These are phyloP conservation scores for Chlamydomonas sp. DNA, from an alignment of 139 green algal genomes.

Conservation along the genomic window DNA sequence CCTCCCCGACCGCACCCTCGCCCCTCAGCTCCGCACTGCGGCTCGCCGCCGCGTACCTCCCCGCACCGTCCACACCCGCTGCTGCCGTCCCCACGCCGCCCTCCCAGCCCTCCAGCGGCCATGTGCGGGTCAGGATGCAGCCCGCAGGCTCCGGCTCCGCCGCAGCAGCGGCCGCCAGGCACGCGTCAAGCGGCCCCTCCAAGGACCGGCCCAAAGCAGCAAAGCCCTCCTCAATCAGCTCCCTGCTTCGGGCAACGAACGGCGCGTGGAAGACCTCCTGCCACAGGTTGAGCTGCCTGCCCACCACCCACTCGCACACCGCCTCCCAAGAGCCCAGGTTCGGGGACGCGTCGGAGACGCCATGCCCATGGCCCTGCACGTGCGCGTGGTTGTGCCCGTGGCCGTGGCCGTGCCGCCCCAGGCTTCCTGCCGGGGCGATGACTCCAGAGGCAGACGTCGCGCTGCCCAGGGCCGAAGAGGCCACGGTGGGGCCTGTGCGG, in stretches of 20 bases:
- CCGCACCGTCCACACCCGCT: background rate
- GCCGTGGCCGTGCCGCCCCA: background rate
- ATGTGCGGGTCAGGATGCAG: slow-evolving; percentile 13
- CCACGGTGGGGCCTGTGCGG: background rate
- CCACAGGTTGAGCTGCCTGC: slow-evolving; percentile 73
- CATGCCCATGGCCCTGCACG: background rate
- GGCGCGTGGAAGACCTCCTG: slow-evolving; percentile 75
- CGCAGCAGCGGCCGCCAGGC: slow-evolving; percentile 46
- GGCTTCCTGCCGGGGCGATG: background rate
- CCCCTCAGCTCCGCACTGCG: background rate
- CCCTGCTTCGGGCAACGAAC: slow-evolving; percentile 68
- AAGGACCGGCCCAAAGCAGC: slow-evolving; percentile 32
- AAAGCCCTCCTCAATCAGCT: slow-evolving; percentile 70
- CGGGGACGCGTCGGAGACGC: background rate
- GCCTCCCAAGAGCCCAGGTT: slow-evolving; percentile 59
- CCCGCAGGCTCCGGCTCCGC: slow-evolving; percentile 40
- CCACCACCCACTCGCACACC: slow-evolving; percentile 81
- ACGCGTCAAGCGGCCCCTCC: slow-evolving; percentile 54
- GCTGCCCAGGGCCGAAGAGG: background rate
- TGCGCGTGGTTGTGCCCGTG: background rate
- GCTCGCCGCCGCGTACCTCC: background rate
- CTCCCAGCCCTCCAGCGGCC: slow-evolving; percentile 39
- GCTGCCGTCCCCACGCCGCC: background rate
- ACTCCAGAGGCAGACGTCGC: background rate
- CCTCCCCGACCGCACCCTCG: background rate